These are phyloP conservation scores for Letharia lupina DNA, from an alignment of 495 filamentous ascomycete species.

Conservation along the genomic window DNA sequence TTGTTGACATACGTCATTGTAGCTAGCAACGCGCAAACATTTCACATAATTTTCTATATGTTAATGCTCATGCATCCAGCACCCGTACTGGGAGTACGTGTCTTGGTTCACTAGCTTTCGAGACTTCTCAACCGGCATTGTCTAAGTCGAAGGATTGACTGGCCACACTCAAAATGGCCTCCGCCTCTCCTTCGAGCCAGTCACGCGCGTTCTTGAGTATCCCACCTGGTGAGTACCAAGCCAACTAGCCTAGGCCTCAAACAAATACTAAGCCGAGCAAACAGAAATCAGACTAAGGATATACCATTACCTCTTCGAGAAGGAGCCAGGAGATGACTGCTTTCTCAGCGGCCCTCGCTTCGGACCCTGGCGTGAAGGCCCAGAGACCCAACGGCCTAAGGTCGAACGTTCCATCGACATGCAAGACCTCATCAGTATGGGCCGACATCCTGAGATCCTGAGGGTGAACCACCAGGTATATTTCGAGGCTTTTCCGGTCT, in stretches of 20 bases:
- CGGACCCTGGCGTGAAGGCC: background rate
- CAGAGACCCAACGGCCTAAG: background rate
- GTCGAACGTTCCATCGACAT: background rate
- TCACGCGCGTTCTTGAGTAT: background rate
- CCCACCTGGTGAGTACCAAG: background rate
- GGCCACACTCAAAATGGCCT: background rate
- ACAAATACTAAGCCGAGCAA: background rate
- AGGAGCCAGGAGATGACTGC: background rate
- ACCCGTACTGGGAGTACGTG: background rate
- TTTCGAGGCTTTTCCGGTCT: conserved; percentile 1
- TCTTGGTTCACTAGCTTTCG: background rate
- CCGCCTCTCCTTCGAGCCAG: background rate
- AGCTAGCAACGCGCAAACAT: background rate
- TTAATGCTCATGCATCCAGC: background rate
- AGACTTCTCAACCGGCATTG: background rate
- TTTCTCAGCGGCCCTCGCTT: background rate
- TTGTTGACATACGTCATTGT: background rate
- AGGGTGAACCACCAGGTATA: background rate
- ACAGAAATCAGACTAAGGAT: background rate
- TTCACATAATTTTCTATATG: background rate
- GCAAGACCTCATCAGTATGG: background rate
- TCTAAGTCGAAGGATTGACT: background rate
- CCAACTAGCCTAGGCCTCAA: background rate
- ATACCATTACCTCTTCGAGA: background rate
- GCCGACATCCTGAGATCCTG: background rate